A percentile compares a stretch with the other conserved stretches of the same genome.
Evolutionary conservation across 176 grass and related monocot species (phyloP).

Genomic region (Zoysia pacifica): DNA sequence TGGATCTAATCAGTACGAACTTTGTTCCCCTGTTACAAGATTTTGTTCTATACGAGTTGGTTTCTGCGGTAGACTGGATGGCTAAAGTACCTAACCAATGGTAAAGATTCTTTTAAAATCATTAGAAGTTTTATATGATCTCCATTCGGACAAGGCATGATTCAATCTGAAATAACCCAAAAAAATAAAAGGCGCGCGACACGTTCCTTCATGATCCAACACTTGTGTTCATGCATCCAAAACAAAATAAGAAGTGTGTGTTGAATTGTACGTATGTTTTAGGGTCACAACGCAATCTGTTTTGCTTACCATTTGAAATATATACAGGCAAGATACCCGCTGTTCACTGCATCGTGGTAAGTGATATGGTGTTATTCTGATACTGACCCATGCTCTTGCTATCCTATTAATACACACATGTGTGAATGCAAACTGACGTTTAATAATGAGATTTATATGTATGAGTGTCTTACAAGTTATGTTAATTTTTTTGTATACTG

Average conservation of each 20-base stretch:
- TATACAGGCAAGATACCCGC: neutral
- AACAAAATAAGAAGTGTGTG: neutral
- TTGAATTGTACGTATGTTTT: neutral
- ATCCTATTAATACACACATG: neutral
- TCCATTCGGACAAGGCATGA: neutral
- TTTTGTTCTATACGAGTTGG: neutral
- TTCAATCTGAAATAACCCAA: neutral
- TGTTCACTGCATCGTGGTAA: neutral
- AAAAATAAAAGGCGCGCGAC: neutral
- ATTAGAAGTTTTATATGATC: conserved; percentile 4
- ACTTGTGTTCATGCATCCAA: neutral
- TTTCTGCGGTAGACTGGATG: neutral
- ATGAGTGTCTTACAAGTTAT: conserved; percentile 32
- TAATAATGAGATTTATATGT: conserved; percentile 30
- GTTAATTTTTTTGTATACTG: conserved; percentile 26
- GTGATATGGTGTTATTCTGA: conserved; percentile 18
- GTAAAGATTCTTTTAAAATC: neutral
- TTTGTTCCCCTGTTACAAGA: neutral
- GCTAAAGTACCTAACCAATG: neutral
- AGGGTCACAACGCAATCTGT: neutral
- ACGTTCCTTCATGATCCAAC: neutral
- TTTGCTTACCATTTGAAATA: neutral
- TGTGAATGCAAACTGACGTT: conserved; percentile 39
- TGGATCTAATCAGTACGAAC: neutral
- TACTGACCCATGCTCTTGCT: conserved; percentile 12